These are phyloP conservation scores for Draba incana DNA, from an alignment of 345 rosid species.

Conservation along the genomic window DNA sequence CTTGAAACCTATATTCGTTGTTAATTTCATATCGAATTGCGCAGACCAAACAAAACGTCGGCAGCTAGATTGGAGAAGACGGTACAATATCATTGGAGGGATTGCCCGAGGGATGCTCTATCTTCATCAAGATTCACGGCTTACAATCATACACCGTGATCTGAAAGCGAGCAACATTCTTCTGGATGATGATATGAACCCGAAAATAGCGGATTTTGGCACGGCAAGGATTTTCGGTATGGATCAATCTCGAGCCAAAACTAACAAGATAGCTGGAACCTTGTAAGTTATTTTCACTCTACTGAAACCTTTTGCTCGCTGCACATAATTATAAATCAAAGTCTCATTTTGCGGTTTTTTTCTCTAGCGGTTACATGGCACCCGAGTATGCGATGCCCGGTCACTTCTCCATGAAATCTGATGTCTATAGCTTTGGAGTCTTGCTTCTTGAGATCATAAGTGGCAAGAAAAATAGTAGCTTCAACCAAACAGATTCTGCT, in stretches of 20 bases:
- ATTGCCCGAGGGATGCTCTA: constrained; percentile 22
- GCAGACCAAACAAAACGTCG: neutral
- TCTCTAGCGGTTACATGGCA: constrained; percentile 44
- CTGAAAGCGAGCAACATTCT: constrained; percentile 22
- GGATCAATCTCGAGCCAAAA: neutral
- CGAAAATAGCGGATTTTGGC: constrained; percentile 17
- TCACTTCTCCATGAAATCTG: constrained; percentile 39
- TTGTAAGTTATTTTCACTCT: neutral
- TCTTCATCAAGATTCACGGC: constrained; percentile 21
- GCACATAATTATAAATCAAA: neutral
- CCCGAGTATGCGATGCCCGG: constrained; percentile 41
- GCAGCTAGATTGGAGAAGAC: neutral
- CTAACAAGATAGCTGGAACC: constrained; percentile 31
- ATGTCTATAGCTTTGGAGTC: constrained; percentile 46
- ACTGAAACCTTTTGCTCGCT: neutral
- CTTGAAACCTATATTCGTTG: no score
- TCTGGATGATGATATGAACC: constrained; percentile 6
- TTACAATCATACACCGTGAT: constrained; percentile 21
- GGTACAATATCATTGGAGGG: constrained; percentile 16
- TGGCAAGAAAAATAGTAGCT: constrained; percentile 41
- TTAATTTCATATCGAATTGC: neutral
- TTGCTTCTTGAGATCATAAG: constrained; percentile 41
- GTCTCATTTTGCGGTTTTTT: neutral
- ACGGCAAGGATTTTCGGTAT: neutral
- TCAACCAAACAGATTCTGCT: neutral